A percentile compares a stretch with the other conserved stretches of the same genome.
phyloP scores from a whole-genome alignment of 805 yeast genomes.

The Priceomyces carsonii region DNA sequence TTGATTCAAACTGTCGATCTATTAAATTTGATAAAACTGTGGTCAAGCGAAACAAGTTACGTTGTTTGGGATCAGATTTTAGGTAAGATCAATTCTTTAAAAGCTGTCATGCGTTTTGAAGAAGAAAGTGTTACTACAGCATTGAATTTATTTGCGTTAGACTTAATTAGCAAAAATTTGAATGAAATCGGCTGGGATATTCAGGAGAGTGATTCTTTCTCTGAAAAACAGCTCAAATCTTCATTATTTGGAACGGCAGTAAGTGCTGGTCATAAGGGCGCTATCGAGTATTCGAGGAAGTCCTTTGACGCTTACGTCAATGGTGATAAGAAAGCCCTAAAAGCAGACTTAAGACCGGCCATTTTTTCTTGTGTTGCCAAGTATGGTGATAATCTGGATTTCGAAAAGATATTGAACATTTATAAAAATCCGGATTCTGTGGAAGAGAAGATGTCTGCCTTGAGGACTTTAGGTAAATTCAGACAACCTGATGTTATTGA shows the following conservation, averaged over 20 bases:
- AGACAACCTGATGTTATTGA: slow-evolving; percentile 51
- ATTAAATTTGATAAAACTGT: slow-evolving; percentile 56
- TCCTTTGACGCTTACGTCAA: slow-evolving; percentile 54
- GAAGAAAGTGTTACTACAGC: slow-evolving; percentile 46
- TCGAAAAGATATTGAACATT: slow-evolving; percentile 59
- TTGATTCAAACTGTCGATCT: slow-evolving; percentile 61
- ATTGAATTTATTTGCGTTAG: slow-evolving; percentile 52
- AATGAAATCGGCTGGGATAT: slow-evolving; percentile 67
- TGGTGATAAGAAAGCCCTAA: slow-evolving; percentile 69
- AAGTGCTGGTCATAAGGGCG: slow-evolving; percentile 47
- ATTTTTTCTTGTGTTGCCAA: slow-evolving; percentile 69
- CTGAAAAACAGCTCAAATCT: slow-evolving; percentile 66
- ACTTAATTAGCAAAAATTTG: slow-evolving; percentile 56
- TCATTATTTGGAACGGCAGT: slow-evolving; percentile 63
- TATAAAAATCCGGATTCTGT: slow-evolving; percentile 60
- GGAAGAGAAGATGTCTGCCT: slow-evolving; percentile 70
- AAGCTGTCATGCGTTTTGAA: slow-evolving; percentile 58
- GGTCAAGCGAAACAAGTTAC: slow-evolving; percentile 60
- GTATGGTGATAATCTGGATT: slow-evolving; percentile 60
- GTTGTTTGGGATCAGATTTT: slow-evolving; percentile 70
- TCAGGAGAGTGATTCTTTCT: slow-evolving; percentile 53
- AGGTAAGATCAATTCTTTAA: slow-evolving; percentile 47
- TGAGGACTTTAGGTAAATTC: slow-evolving; percentile 68
- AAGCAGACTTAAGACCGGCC: slow-evolving; percentile 70
- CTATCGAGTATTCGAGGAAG: slow-evolving; percentile 46